Evolutionary conservation across 257 asterid genomes (phyloP), one percentile per base, ranked within the genome.

Genomic region (Salvia miltiorrhiza): DNA sequence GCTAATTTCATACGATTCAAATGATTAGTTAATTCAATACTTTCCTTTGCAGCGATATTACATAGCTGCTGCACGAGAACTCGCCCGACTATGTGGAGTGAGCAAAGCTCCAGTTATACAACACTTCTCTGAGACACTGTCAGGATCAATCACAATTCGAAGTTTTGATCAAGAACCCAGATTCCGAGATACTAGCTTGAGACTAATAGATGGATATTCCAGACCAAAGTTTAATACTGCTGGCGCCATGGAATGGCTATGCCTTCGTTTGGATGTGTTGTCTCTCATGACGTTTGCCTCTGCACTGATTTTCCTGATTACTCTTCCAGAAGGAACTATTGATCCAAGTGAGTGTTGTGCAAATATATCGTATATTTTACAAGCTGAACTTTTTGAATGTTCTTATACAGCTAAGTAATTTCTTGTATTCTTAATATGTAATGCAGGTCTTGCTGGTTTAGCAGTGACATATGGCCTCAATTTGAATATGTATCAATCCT

Each of bases 241-340:
- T 62, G 92, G 78, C 47, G 97, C 97, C 10, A 90, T 87, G 97
- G 95, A 93, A 80, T 90, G 98, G 98, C 86, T 93, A n/a, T 88
- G 93, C 84, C 74, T 90, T 62, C 96, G 97, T 47, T 77, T 93
- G 81, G 93, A 90, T 77, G 45, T 85, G 62, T 71, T 90, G 71
- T 90, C 96, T 24, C 87, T 87, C 32, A 8, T 90, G 47, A 87
- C 96, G 9, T 93, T 93, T 63, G 79, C 85, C 44, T 87, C 82
- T 53, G 78, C 92, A 0, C 77, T 93, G 79, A 67, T 93, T 77
- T 82, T 88, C 84, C 72, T 93, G 81, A 75, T 93, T 75, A 69
- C 79, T 19, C 77, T 93, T 69, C 98, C 98, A 0, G 77, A 84
- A 60, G 97, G 98, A 80, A 69, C 88, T 23, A 93, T 90, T 45